Evolutionary conservation across 768 basidiomycete genomes (phyloP).

Genomic region (Hydnomerulius pinastri): DNA sequence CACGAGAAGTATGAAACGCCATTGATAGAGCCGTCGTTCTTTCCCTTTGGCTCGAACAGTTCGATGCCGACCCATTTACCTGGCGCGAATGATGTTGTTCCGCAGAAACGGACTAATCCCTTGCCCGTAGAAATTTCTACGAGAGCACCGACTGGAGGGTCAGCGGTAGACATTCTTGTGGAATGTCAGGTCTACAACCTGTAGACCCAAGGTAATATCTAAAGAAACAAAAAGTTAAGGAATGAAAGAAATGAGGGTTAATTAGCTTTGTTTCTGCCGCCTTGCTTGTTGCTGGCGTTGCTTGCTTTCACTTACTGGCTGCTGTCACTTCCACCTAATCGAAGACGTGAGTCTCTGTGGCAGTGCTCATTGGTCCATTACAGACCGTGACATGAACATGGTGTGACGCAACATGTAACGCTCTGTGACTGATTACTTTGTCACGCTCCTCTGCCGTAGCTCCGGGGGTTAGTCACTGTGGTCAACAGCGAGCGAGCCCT

Average conservation of each 20-base stretch:
- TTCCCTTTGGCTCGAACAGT: conserved; percentile 78
- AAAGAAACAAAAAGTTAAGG: background rate
- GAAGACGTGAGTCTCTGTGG: conserved; percentile 17
- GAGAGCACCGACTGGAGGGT: conserved; percentile 64
- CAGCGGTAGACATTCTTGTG: conserved; percentile 36
- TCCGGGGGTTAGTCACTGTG: conserved; percentile 3
- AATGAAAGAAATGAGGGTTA: background rate
- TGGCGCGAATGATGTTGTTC: conserved; percentile 76
- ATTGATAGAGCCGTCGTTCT: conserved; percentile 92
- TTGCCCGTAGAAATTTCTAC: conserved; percentile 81
- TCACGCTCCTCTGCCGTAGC: background rate
- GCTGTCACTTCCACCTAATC: no score
- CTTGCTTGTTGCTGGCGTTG: background rate
- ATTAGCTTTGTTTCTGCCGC: no score
- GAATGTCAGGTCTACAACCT: conserved; percentile 5
- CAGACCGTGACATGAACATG: background rate
- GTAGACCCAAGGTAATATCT: conserved; percentile 4
- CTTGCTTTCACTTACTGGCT: no score
- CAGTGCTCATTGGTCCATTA: conserved; percentile 9
- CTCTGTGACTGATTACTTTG: background rate
- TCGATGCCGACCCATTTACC: conserved; percentile 98
- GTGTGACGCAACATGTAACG: conserved; percentile 14
- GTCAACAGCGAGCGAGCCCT: conserved; percentile 9
- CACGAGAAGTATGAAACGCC: conserved; percentile 84
- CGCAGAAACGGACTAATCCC: conserved; percentile 86